Evolutionary conservation across 306 rosid genomes (phyloP), one percentile per base, ranked within the genome.

Genomic region (Hippophae rhamnoides): DNA sequence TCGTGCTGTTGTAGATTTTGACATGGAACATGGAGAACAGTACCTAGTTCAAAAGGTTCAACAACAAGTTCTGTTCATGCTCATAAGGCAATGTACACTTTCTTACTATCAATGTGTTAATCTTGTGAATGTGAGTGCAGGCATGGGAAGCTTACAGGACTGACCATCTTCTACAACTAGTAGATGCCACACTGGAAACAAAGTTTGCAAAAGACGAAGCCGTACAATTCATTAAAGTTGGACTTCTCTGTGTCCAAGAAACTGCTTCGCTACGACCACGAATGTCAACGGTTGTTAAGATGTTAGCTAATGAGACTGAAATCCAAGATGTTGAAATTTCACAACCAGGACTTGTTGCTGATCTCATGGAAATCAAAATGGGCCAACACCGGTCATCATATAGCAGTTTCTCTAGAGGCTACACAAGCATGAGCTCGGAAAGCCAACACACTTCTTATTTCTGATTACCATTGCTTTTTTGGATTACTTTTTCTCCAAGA

Each of bases 211-310:
- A 12, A 13, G 79, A 86, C 10, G 99, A 88, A 61, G 85, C 81
- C 14, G 9, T 72, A 0, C 69, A 69, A 53, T 92, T 88, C 76
- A 70, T 92, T 25, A 86, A 84, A 69, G 74, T 92, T 45, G 99
- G 96, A 9, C 70, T 92, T 13, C 86, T 84, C 7, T 92, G 99
- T 8, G 97, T 85, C 57, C 99, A 92, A 82, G 90, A 85, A 75
- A 73, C 69, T 1, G 71, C 87, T 5, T 77, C 43, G 44, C 84
- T 67, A 41, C 60, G 99, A 64, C 99, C 99, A 13, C 26, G 45
- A 45, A 88, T 92, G 96, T 59, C 87, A 8, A 70, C 43, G 31
- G 85, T 69, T 6, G 69, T 80, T 1, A 78, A 73, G 47, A 80
- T 71, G 73, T 76, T 92, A 78, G 69, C 59, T 1, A 72, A 62